Percentiles rank a stretch among this genome's conserved stretches.
Conservation (phyloP, 805 yeast species). For the Monosporozyma siamensis region DNA sequence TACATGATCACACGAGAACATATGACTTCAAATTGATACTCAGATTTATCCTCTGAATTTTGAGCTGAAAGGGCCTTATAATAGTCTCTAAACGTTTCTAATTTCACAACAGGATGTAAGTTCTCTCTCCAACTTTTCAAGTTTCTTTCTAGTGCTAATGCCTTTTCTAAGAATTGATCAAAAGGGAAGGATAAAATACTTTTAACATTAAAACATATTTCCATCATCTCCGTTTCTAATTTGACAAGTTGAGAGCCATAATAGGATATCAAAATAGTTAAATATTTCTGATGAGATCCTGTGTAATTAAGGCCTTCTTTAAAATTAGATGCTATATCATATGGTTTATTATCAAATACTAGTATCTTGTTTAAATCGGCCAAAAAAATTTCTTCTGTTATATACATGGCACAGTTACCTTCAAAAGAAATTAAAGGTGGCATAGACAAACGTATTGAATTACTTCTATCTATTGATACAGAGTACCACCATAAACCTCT, state of each 20-base stretch:
- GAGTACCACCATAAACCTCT: constrained; percentile 39
- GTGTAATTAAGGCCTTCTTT: constrained; percentile 7
- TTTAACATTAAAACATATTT: constrained; percentile 6
- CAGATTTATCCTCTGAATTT: constrained; percentile 3
- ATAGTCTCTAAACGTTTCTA: constrained; percentile 9
- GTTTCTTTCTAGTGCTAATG: constrained; percentile 3
- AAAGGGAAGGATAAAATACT: constrained; percentile 7
- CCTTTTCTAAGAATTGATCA: constrained; percentile 10
- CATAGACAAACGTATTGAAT: constrained; percentile 8
- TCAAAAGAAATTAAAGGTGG: constrained; percentile 10
- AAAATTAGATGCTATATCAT: background rate
- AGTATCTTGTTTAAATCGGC: constrained; percentile 2
- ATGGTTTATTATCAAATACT: background rate
- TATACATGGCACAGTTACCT: constrained; percentile 3
- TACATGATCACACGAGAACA: constrained; percentile 7
- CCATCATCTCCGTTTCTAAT: constrained; percentile 7
- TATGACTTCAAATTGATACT: constrained; percentile 6
- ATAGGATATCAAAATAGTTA: constrained; percentile 7
- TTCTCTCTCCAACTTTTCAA: constrained; percentile 9
- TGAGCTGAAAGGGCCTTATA: constrained; percentile 6
- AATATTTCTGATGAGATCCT: constrained; percentile 2
- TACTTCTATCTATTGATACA: constrained; percentile 7
- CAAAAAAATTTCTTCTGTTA: constrained; percentile 8
- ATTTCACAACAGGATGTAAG: constrained; percentile 9
- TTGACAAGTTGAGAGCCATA: constrained; percentile 6